Evolutionary conservation across 306 rosid genomes (phyloP), one percentile per base, ranked within the genome.

Genomic region (Lathyrus aphaca): DNA sequence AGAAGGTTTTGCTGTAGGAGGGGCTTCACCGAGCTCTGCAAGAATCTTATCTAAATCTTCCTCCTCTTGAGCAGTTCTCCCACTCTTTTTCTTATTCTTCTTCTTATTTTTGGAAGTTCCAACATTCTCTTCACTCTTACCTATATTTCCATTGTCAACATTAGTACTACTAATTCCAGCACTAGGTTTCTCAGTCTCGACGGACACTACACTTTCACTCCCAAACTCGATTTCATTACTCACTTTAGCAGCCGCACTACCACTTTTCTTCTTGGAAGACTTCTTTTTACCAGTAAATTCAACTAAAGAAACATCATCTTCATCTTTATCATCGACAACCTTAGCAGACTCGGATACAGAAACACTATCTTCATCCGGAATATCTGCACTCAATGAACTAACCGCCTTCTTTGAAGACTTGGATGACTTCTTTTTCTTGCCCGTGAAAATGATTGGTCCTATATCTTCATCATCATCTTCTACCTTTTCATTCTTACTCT

Each of bases 61-160:
- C 88, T 95, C 99, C 85, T 95, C 99, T 74, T 91, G 87, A 67
- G 83, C 95, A 66, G 99, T 95, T 72, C 99, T 83, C 78, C 95
- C 99, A 68, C 87, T 79, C 86, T 89, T 95, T 79, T 95, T 95
- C 77, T 95, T 94, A 82, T 94, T 94, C 84, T 94, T 95, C 82
- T 91, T 95, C 82, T 89, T 95, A 72, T 55, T 89, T 75, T 95
- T 91, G 27, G 90, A 89, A 64, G 87, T 76, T 69, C 79, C 97
- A 56, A 72, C 74, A 13, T 81, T 84, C 71, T 48, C 96, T 56
- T 84, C 90, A 77, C 38, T 81, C 84, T 81, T 91, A 55, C 21
- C 82, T 48, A 73, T 59, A 48, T 69, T 79, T 50, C 71, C 67
- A 25, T 68, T 69, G 55, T 63, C 81, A 53, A 72, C 80, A 79